These are phyloP conservation scores for Trichomonas gallinae DNA, from an alignment of 208 protist genomes.

Conservation along the genomic window DNA sequence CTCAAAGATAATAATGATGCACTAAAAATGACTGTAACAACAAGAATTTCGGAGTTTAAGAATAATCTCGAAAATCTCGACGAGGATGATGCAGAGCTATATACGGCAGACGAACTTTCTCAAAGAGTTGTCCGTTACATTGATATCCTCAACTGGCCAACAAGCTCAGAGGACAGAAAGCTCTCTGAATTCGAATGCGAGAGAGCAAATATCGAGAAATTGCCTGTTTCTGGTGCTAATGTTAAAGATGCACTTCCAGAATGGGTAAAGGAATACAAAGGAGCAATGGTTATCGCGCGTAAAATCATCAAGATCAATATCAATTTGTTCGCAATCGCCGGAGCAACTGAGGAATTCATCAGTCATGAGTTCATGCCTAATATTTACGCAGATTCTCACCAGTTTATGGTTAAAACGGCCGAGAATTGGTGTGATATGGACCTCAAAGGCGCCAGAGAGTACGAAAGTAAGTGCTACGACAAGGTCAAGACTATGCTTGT, in stretches of 20 bases:
- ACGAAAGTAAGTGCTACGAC: neutral
- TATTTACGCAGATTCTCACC: neutral
- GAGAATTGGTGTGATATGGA: neutral
- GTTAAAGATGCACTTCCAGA: neutral
- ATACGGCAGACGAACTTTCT: neutral
- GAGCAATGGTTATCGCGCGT: neutral
- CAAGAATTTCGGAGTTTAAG: neutral
- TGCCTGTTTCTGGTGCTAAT: neutral
- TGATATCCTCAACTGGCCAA: neutral
- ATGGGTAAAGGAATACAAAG: neutral
- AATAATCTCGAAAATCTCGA: neutral
- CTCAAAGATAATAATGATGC: neutral
- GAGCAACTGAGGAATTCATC: neutral
- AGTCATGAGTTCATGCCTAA: neutral
- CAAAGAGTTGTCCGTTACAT: neutral
- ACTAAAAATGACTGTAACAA: neutral
- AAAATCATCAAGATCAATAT: neutral
- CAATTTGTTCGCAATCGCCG: neutral
- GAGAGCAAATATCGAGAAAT: neutral
- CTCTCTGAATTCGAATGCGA: neutral
- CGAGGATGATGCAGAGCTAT: neutral
- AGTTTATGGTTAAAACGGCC: neutral
- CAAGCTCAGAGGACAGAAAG: neutral
- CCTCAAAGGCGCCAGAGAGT: neutral
- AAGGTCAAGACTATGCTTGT: neutral